These are phyloP conservation scores for Phylloporus sp. DNA, from an alignment of 768 basidiomycete species.

Conservation along the genomic window DNA sequence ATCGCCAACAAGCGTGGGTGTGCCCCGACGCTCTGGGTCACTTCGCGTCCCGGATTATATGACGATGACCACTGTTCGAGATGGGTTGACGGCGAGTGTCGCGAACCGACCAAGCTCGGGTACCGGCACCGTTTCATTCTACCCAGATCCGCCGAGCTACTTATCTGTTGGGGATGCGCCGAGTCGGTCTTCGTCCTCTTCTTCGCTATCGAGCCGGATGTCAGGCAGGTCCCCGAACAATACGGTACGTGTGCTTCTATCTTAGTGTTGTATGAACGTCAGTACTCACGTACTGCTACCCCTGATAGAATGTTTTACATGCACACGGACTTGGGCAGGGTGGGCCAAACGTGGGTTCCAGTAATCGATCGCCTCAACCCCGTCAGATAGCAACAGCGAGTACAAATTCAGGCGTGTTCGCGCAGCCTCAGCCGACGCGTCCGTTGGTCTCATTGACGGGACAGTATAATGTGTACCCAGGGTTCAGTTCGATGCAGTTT, in stretches of 20 bases:
- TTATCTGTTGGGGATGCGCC: conserved; percentile 22
- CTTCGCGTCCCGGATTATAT: conserved; percentile 31
- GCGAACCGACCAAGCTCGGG: conserved; percentile 14
- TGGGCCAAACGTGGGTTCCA: conserved; percentile 6
- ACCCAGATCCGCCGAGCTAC: conserved; percentile 22
- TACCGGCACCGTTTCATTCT: conserved; percentile 14
- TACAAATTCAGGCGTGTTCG: conserved; percentile 11
- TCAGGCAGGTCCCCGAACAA: conserved; percentile 30
- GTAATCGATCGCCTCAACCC: conserved; percentile 19
- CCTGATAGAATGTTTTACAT: conserved; percentile 26
- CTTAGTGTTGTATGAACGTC: background rate
- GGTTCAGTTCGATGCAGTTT: conserved; percentile 25
- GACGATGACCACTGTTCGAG: conserved; percentile 30
- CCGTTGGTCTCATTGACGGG: conserved; percentile 9
- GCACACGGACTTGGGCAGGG: conserved; percentile 6
- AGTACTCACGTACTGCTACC: conserved; percentile 2
- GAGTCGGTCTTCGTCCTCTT: conserved; percentile 32
- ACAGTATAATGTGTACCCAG: conserved; percentile 20
- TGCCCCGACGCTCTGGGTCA: conserved; percentile 14
- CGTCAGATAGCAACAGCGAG: conserved; percentile 13
- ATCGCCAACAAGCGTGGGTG: conserved; percentile 3
- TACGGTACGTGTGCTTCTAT: conserved; percentile 13
- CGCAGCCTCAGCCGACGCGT: conserved; percentile 24
- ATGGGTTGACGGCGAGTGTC: conserved; percentile 25
- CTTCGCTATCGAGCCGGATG: conserved; percentile 31